A percentile compares a stretch with the other conserved stretches of the same genome.
Conservation (phyloP, 2,329 filamentous ascomycete species). For the Trichoderma pleuroti region DNA sequence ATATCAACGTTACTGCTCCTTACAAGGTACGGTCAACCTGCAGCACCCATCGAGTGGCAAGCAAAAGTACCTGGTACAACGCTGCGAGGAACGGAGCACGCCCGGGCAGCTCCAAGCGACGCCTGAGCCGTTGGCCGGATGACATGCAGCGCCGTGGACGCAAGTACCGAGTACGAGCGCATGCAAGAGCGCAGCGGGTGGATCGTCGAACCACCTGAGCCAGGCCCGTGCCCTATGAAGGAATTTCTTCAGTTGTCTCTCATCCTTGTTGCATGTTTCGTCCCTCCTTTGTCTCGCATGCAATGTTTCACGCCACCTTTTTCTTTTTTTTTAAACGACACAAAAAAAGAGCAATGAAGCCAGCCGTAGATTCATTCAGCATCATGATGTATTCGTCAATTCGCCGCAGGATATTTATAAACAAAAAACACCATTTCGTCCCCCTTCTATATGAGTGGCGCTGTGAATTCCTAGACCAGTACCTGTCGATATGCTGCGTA, state of each 20-base stretch:
- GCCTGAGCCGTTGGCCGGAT: not conserved
- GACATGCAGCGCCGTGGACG: not conserved
- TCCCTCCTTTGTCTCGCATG: slow-evolving; percentile 14
- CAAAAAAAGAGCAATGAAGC: too few species aligned
- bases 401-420: not conserved
- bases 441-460: not conserved
- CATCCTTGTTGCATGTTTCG: slow-evolving; percentile 10
- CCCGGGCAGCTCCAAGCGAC: not conserved
- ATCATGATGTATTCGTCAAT: not conserved
- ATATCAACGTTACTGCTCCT: not conserved
- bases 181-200: not conserved
- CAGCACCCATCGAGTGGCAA: not conserved
- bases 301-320: slow-evolving; percentile 10
- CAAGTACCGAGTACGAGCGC: not conserved
- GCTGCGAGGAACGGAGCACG: not conserved
- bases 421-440: not conserved
- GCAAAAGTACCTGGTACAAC: not conserved
- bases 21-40: not conserved
- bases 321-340: not conserved
- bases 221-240: slow-evolving; percentile 5
- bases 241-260: slow-evolving; percentile 1
- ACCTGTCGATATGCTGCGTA: not conserved
- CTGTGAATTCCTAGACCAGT: not conserved
- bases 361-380: not conserved
- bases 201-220: slow-evolving; percentile 4